These are phyloP conservation scores for Ceratocystis lukuohia DNA, from an alignment of 2,329 filamentous ascomycete species.

Conservation along the genomic window DNA sequence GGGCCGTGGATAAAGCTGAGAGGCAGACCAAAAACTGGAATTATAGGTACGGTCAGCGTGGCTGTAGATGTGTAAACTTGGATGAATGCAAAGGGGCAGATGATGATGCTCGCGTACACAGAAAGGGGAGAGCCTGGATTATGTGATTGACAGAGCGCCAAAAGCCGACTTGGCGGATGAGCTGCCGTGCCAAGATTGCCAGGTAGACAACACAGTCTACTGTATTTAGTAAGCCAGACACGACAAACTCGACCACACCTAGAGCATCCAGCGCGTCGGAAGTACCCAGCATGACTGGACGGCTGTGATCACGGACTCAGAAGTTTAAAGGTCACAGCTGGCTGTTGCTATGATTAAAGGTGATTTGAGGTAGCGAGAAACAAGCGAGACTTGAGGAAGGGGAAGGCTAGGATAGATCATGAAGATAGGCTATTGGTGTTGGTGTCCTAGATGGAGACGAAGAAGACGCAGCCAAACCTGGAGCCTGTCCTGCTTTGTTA, in stretches of 20 bases:
- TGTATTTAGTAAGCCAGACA: not conserved
- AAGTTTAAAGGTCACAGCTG: not conserved
- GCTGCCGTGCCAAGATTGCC: constrained; percentile 14
- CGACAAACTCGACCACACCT: not conserved
- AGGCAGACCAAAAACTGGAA: constrained; percentile 13
- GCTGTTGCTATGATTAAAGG: not conserved
- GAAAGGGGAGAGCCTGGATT: constrained; percentile 48
- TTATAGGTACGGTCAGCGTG: constrained; percentile 12
- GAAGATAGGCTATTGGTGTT: not conserved
- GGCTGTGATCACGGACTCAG: not conserved
- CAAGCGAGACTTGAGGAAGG: not conserved
- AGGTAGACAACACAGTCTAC: constrained; percentile 14
- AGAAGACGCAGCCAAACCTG: not conserved
- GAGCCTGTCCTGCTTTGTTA: not conserved
- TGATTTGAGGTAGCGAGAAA: not conserved
- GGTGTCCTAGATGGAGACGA: not conserved
- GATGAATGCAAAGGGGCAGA: not conserved
- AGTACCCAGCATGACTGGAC: not conserved
- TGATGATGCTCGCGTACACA: constrained; percentile 37
- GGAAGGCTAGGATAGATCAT: not conserved
- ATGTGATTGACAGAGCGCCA: constrained; percentile 4
- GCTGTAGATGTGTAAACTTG: not conserved
- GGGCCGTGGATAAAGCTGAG: constrained; percentile 14
- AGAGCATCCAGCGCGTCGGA: not conserved
- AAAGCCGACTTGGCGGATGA: constrained; percentile 15